Percentiles rank a stretch among this genome's conserved stretches.
These are phyloP conservation scores for Lavandula angustifolia DNA, from an alignment of 257 asterid genomes.

Conservation along the genomic window DNA sequence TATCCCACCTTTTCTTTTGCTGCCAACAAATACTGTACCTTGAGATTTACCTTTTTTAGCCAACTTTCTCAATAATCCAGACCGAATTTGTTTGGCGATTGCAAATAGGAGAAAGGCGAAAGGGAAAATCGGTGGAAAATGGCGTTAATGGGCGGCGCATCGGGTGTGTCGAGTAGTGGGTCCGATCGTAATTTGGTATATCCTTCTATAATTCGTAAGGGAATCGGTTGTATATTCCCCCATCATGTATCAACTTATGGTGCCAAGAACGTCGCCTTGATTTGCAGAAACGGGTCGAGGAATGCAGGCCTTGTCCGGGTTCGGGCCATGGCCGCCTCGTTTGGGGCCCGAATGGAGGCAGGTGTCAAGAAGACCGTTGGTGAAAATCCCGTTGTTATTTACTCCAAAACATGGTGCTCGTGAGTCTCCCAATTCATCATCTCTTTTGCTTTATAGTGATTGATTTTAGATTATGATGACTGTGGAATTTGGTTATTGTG, in stretches of 20 bases:
- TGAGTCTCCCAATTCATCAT: slow-evolving; percentile 35
- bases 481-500: not conserved
- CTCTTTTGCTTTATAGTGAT: not conserved
- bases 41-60: slow-evolving; percentile 7
- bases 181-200: not conserved
- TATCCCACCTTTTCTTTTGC: no score
- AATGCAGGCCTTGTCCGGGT: slow-evolving; percentile 32
- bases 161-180: not conserved
- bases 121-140: not conserved
- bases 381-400: slow-evolving; percentile 77
- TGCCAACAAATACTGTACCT: no score
- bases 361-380: slow-evolving; percentile 56
- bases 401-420: slow-evolving; percentile 94
- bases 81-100: not conserved
- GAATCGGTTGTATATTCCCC: slow-evolving; percentile 1
- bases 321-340: slow-evolving; percentile 65
- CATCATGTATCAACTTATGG: not conserved
- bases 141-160: slow-evolving; percentile 18
- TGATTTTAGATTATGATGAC: not conserved
- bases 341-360: slow-evolving; percentile 64
- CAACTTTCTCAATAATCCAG: slow-evolving; percentile 3
- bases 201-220: not conserved
- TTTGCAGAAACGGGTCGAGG: slow-evolving; percentile 25
- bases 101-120: not conserved
- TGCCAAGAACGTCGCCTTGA: not conserved